Evolutionary conservation across 2,329 filamentous ascomycete genomes (phyloP), one percentile per base, ranked within the genome.

Genomic region (Trichoderma citrinoviride): DNA sequence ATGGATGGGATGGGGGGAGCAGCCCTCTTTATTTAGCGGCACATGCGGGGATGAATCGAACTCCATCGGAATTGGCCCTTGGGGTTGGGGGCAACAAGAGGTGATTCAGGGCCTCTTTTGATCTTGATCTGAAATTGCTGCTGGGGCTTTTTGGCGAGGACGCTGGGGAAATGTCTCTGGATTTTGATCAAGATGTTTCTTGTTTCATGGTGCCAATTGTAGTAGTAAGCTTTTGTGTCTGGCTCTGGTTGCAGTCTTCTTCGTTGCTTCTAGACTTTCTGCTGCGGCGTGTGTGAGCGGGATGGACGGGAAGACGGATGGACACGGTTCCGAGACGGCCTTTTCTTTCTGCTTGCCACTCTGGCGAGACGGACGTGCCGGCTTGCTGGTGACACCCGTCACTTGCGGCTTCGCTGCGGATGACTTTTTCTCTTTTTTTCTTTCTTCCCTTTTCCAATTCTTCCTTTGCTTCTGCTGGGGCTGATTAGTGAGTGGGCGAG

Each of bases 371-470:
- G 56, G 56, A 29, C 56, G 44, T 37, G 44, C 21, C 56, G 56
- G 52, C 25, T 44, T 60, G 43, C 27, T 46, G 43, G 37, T 49
- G 56, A 19, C 29, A 41, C 17, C n/a, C 40, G 25, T 67, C 66
- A 65, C 33, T 65, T 3, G 19, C 14, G 29, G 50, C 50, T 14
- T 37, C 19, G 41, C 15, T 52, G 21, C 10, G 47, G 47, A 19
- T 44, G 12, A 6, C 4, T 33, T 50, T 61, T 49, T 43, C 66
- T 66, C 56, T 63, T 62, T 54, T 33, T 50, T 61, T 49, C 29
- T 67, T 66, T 58, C 63, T 62, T 54, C 65, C 57, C 14, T 62
- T 54, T 65, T 49, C 14, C 15, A 8, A 60, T 63, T 14, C 6
- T 17, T 50, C 23, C 19, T n/a, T 50, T 12, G 15, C n/a, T 33